Base-by-base conservation (phyloP, 129 eudicot genomes). In the Saussurea involucrata region DNA sequence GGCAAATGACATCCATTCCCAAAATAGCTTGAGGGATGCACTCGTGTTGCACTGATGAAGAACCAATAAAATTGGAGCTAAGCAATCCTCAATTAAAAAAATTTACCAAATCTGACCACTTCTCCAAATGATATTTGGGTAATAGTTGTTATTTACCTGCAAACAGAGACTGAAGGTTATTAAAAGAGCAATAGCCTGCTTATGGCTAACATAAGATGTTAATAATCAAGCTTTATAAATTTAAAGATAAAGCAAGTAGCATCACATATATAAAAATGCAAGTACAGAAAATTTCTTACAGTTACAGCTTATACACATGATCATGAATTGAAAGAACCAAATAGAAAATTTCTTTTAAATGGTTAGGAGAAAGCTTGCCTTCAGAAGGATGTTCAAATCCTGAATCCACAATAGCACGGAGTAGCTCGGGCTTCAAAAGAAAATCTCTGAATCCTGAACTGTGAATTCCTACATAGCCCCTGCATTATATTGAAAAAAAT, bases 301-400 rank as follows among this genome's bases (percentile, higher is more conserved):
- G 73, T 17, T 4, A 9, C 4, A 53, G 61, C 61, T 71, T 65
- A 31, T 11, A 33, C 33, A 21, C 24, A 69, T 63, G 12, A 8
- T 24, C 3, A 29, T 58, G 24, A 74, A 74, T 33, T 8, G 11
- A 57, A 3, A 66, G 17, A 8, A 76, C 63, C 21, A 53, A 61
- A 70, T 58, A 37, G 0, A 18, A 11, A 82, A 4, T 22, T 4
- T 24, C 42, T 53, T 25, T 49, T 66, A 25, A 66, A 29, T 5
- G 8, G 24, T 49, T 33, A 58, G 66, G 71, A 22, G 24, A 40
- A 72, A 49, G 37, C 91, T 87, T 95, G 96, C 98, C 98, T 95
- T 91, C 98, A 7, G 98, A 95, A 28, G 98, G 98, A 88, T 95
- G 98, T 88, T 95, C 98, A 85, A 95, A 91, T 53, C 98, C 98